A percentile compares a stretch with the other conserved stretches of the same genome.
These are phyloP conservation scores for Myxozyma lipomycoides DNA, from an alignment of 805 yeast genomes.

Conservation along the genomic window DNA sequence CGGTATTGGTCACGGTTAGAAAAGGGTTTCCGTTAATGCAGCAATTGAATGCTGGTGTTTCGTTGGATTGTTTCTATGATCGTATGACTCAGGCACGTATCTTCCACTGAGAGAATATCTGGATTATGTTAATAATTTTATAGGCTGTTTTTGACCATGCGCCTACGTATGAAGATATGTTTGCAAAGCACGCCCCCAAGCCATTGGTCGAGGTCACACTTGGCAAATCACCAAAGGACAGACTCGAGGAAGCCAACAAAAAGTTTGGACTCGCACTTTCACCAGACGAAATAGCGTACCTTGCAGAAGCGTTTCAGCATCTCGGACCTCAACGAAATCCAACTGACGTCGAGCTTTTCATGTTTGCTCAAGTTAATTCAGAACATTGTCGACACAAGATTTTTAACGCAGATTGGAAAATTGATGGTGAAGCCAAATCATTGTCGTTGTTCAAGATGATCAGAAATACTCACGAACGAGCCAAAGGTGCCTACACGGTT, in stretches of 20 bases:
- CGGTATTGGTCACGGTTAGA: slow-evolving; percentile 65
- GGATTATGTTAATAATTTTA: not conserved
- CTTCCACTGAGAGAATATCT: slow-evolving; percentile 11
- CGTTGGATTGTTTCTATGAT: slow-evolving; percentile 74
- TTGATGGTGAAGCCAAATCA: slow-evolving; percentile 74
- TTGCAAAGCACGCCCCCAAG: slow-evolving; percentile 73
- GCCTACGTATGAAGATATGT: slow-evolving; percentile 68
- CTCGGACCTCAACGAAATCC: slow-evolving; percentile 70
- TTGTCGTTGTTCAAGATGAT: slow-evolving; percentile 87
- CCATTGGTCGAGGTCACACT: slow-evolving; percentile 75
- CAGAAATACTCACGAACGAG: slow-evolving; percentile 80
- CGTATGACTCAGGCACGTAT: slow-evolving; percentile 82
- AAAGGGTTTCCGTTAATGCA: slow-evolving; percentile 65
- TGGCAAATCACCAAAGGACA: slow-evolving; percentile 49
- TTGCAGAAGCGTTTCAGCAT: slow-evolving; percentile 74
- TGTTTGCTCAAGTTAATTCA: slow-evolving; percentile 99
- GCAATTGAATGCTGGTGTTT: slow-evolving; percentile 50
- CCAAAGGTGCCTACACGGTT: slow-evolving; percentile 60
- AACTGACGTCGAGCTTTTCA: slow-evolving; percentile 94
- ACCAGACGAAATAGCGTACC: slow-evolving; percentile 84
- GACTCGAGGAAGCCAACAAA: slow-evolving; percentile 71
- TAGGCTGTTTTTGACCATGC: slow-evolving; percentile 45
- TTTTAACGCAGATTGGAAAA: slow-evolving; percentile 97
- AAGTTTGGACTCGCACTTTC: slow-evolving; percentile 92
- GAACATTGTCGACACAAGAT: slow-evolving; percentile 99